Evolutionary conservation across 2,329 filamentous ascomycete genomes (phyloP).

Genomic region (Clarireedia monteithiana): DNA sequence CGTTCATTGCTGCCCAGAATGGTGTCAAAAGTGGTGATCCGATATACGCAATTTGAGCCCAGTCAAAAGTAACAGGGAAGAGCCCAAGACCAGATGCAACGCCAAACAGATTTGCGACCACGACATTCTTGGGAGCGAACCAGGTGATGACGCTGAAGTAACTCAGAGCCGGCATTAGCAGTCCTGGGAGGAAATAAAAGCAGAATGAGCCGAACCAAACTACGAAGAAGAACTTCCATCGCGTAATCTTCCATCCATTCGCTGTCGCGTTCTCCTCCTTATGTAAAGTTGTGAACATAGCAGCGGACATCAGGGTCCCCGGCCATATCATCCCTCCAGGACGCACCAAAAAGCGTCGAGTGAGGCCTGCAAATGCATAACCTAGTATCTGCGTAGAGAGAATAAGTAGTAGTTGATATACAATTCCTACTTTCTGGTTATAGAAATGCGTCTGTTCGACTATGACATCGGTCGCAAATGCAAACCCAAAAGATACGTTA

Average conservation of each 20-base stretch:
- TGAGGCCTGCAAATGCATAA: conserved; percentile 78
- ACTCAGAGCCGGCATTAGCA: conserved; percentile 75
- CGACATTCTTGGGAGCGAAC: conserved; percentile 81
- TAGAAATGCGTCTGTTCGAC: conserved; percentile 88
- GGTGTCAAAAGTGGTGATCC: conserved; percentile 77
- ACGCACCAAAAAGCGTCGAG: conserved; percentile 71
- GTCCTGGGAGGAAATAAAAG: conserved; percentile 80
- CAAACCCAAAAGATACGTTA: conserved; percentile 84
- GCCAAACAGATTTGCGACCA: conserved; percentile 79
- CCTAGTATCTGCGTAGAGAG: conserved; percentile 81
- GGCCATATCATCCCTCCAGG: conserved; percentile 92
- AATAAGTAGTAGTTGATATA: conserved; percentile 75
- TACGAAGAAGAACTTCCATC: conserved; percentile 76
- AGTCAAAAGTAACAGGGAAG: conserved; percentile 83
- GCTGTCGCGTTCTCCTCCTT: conserved; percentile 76
- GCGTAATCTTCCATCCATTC: conserved; percentile 73
- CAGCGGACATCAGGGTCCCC: conserved; percentile 76
- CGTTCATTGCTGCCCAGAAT: conserved; percentile 81
- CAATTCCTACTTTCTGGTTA: conserved; percentile 66
- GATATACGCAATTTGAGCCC: conserved; percentile 80
- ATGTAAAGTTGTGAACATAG: conserved; percentile 83
- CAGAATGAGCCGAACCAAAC: conserved; percentile 64
- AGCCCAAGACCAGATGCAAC: conserved; percentile 77
- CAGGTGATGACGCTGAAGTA: conserved; percentile 87
- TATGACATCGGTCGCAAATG: conserved; percentile 83